Evolutionary conservation across 306 rosid species (phyloP).

Genomic region (Citrullus amarus): DNA sequence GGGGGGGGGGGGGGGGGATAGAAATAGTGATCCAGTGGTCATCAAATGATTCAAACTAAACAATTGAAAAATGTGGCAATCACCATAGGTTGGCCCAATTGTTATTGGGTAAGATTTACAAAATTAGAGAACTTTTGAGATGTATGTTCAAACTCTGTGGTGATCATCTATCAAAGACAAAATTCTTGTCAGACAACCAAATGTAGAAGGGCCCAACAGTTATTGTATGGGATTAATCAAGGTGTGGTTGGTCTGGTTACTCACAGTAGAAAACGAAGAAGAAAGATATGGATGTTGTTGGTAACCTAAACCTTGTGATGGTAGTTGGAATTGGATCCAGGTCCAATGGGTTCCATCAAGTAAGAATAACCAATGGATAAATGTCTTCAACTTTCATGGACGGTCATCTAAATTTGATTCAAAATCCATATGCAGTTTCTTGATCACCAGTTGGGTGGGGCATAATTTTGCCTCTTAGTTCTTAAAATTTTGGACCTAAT

Average conservation of each 20-base stretch:
- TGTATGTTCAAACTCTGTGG: background rate
- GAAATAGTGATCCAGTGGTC: no score
- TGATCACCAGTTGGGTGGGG: background rate
- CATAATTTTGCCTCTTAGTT: background rate
- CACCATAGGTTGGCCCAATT: background rate
- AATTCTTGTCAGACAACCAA: background rate
- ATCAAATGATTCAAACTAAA: background rate
- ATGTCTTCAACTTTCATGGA: background rate
- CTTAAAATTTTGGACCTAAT: background rate
- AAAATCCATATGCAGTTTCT: background rate
- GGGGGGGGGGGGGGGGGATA: background rate
- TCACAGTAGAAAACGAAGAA: background rate
- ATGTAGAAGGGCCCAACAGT: background rate
- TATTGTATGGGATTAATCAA: background rate
- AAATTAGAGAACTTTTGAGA: background rate
- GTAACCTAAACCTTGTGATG: background rate
- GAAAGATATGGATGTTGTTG: background rate
- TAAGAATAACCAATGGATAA: background rate
- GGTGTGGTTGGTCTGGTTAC: background rate
- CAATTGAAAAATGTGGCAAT: background rate
- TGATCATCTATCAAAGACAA: background rate
- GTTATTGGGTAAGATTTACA: background rate
- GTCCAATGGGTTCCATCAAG: background rate
- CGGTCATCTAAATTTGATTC: background rate
- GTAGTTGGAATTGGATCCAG: background rate